These are phyloP conservation scores for Vitis rotundifolia DNA, from an alignment of 164 flowering plant species.

Conservation along the genomic window DNA sequence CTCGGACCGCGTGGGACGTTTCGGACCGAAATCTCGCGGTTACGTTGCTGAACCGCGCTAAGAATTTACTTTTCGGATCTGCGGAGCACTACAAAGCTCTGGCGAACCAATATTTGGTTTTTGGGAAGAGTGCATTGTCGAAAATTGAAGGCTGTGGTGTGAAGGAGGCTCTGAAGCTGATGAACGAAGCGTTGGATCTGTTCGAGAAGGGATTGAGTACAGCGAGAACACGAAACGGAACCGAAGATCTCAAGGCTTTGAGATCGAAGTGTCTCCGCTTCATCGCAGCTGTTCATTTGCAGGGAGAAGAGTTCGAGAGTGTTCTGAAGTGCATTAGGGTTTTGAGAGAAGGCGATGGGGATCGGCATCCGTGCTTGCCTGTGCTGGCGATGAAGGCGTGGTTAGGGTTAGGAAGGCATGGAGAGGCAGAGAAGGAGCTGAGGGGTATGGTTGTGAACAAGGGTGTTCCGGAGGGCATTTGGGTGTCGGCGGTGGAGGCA, in stretches of 20 bases:
- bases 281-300: slow-evolving; percentile 83
- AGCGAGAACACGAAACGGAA: slow-evolving; percentile 44
- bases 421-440: slow-evolving; percentile 94
- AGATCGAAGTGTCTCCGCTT: slow-evolving; percentile 71
- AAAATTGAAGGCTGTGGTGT: slow-evolving; percentile 26
- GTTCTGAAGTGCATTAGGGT: slow-evolving; percentile 86
- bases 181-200: slow-evolving; percentile 81
- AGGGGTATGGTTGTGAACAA: slow-evolving; percentile 67
- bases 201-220: slow-evolving; percentile 71
- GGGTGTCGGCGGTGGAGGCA: slow-evolving; percentile 85
- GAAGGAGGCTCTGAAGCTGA: slow-evolving; percentile 65
- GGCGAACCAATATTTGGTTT: slow-evolving; percentile 64
- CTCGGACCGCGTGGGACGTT: slow-evolving; percentile 79
- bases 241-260: slow-evolving; percentile 42
- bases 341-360: slow-evolving; percentile 57
- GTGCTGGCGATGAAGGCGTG: slow-evolving; percentile 94
- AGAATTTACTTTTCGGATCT: slow-evolving; percentile 49
- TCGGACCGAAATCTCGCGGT: slow-evolving; percentile 64
- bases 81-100: slow-evolving; percentile 55
- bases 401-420: slow-evolving; percentile 72
- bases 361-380: slow-evolving; percentile 66
- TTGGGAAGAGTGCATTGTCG: slow-evolving; percentile 59
- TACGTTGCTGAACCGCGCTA: slow-evolving; percentile 63
- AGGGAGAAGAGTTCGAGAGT: slow-evolving; percentile 77
- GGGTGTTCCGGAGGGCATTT: slow-evolving; percentile 81